Conservation (phyloP, 2,329 filamentous ascomycete species). For the Clonostachys rhizophaga region DNA sequence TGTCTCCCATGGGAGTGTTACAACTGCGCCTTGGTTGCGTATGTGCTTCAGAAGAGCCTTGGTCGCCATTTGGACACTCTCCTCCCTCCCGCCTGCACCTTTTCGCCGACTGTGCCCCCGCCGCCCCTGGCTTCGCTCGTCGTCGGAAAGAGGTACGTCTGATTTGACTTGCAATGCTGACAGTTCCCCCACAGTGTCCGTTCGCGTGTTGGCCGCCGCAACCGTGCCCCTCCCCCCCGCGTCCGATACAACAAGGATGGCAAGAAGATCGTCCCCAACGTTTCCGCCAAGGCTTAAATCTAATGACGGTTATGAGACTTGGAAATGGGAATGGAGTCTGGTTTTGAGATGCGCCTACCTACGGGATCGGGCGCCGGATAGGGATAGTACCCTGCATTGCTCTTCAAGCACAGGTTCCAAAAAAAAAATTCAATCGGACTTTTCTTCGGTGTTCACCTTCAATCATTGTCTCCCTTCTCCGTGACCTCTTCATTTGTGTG, state of each 20-base stretch:
- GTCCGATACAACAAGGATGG: constrained; percentile 99
- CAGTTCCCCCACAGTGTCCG: constrained; percentile 69
- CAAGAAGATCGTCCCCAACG: constrained; percentile 95
- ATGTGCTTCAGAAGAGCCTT: constrained; percentile 57
- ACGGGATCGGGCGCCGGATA: not conserved
- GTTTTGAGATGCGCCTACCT: not conserved
- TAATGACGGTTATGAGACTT: not conserved
- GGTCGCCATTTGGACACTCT: constrained; percentile 38
- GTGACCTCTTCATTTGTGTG: too few species aligned
- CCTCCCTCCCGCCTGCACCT: not conserved
- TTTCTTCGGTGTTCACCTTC: too few species aligned
- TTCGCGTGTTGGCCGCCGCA: constrained; percentile 93
- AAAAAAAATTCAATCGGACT: not conserved
- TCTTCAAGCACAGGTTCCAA: not conserved
- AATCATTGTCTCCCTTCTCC: too few species aligned
- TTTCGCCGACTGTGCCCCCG: not conserved
- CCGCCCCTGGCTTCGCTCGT: not conserved
- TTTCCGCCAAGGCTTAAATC: constrained; percentile 27
- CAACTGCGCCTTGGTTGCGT: constrained; percentile 45
- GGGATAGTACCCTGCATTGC: constrained; percentile 1
- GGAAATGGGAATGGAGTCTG: not conserved
- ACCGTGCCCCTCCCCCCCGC: constrained; percentile 95
- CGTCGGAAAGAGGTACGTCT: constrained; percentile 16
- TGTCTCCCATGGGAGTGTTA: constrained; percentile 51
- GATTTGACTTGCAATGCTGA: constrained; percentile 27